A percentile compares a stretch with the other conserved stretches of the same genome.
Evolutionary conservation across 345 rosid species (phyloP).

Genomic region (Boechera stricta): DNA sequence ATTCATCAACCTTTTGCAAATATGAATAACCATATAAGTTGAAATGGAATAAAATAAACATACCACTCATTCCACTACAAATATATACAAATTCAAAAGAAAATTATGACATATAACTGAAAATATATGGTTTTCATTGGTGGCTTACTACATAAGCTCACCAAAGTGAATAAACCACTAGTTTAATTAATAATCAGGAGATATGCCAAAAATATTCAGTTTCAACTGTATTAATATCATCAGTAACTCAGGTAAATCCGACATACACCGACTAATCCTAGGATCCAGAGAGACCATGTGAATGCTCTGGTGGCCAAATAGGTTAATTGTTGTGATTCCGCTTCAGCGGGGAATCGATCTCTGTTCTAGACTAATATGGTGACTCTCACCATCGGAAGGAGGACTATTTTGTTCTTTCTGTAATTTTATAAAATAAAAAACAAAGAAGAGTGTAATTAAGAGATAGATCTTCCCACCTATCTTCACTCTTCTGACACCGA

Average conservation of each 20-base stretch:
- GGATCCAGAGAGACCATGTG: rapidly evolving
- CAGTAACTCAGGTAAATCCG: not conserved
- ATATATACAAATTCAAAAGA: no score
- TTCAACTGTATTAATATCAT: conserved; percentile 23
- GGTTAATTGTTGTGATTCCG: no score
- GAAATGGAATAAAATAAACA: not conserved
- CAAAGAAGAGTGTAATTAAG: conserved; percentile 10
- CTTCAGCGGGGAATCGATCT: no score
- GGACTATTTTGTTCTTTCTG: conserved; percentile 12
- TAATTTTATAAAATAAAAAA: not conserved
- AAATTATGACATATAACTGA: no score
- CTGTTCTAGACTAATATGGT: no score
- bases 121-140: not conserved
- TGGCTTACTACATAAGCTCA: not conserved
- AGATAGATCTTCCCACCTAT: conserved; percentile 38
- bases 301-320: no score
- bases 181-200: not conserved
- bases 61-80: not conserved
- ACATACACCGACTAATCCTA: no score
- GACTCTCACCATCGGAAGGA: no score
- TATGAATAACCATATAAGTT: not conserved
- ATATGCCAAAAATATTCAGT: not conserved
- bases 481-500: conserved; percentile 25
- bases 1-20: not conserved
- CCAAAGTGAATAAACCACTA: not conserved